Evolutionary conservation across 1,139 yeast genomes (phyloP).

Genomic region (Yamadazyma diospyri): DNA sequence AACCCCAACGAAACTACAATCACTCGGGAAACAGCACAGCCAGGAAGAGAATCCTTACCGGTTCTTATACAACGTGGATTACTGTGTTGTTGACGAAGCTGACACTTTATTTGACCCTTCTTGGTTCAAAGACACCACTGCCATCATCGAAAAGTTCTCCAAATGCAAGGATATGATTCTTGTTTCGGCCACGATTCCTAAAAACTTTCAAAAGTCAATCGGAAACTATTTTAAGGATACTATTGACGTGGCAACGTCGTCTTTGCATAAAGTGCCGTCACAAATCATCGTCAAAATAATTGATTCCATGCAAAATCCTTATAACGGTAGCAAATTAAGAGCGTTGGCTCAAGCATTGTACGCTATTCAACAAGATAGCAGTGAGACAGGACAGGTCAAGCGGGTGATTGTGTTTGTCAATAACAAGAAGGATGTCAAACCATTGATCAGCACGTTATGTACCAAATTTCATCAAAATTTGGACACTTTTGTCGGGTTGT

Average conservation of each 20-base stretch:
- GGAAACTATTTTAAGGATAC: constrained; percentile 58
- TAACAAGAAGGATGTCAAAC: constrained; percentile 59
- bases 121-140: constrained; percentile 67
- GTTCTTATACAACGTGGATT: constrained; percentile 45
- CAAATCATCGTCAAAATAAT: constrained; percentile 69
- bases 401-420: constrained; percentile 87
- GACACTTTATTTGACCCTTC: constrained; percentile 88
- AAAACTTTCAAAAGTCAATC: constrained; percentile 65
- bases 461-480: constrained; percentile 52
- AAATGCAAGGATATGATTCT: constrained; percentile 63
- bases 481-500: constrained; percentile 52
- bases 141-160: constrained; percentile 49
- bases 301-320: constrained; percentile 74
- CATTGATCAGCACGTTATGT: constrained; percentile 52
- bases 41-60: constrained; percentile 48
- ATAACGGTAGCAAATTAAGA: constrained; percentile 75
- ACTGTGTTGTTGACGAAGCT: constrained; percentile 88
- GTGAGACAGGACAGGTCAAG: constrained; percentile 74
- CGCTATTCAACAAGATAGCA: constrained; percentile 80
- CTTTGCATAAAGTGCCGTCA: constrained; percentile 77
- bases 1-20: constrained; percentile 63
- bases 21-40: constrained; percentile 39
- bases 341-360: constrained; percentile 87
- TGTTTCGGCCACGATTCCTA: constrained; percentile 90
- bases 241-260: constrained; percentile 69